phyloP scores from a whole-genome alignment of 306 rosid genomes.

The Cucurbita maxima region DNA sequence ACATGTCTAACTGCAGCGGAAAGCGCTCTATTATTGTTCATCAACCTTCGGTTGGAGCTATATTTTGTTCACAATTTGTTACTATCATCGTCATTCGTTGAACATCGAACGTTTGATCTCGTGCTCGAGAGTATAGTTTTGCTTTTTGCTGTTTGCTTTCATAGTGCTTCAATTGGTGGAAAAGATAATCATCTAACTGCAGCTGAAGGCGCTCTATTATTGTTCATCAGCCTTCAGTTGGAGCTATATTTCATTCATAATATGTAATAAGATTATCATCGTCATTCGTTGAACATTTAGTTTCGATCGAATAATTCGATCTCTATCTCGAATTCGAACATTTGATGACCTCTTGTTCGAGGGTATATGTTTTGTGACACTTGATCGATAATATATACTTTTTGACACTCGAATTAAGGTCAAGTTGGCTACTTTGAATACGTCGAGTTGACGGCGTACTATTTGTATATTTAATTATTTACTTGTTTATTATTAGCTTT shows the following conservation, averaged over 20 bases:
- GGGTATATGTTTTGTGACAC: too few species aligned
- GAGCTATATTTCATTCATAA: background rate
- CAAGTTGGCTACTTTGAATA: too few species aligned
- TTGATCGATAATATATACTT: too few species aligned
- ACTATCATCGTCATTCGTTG: background rate
- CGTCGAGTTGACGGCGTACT: too few species aligned
- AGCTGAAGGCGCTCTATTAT: background rate
- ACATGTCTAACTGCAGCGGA: background rate
- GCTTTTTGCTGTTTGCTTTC: background rate
- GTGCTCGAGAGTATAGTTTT: background rate
- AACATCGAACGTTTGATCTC: background rate
- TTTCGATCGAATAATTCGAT: background rate
- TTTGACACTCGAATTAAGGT: too few species aligned
- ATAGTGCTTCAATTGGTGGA: background rate
- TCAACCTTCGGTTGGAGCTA: background rate
- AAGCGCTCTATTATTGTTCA: background rate
- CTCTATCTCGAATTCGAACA: too few species aligned
- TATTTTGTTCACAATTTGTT: background rate
- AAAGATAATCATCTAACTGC: background rate
- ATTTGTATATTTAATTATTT: too few species aligned
- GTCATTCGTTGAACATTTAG: background rate
- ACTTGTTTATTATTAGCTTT: too few species aligned
- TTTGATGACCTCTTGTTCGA: too few species aligned
- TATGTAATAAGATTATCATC: background rate
- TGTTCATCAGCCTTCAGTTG: background rate